phyloP scores from a whole-genome alignment of 345 rosid species.

The Arabis hirsuta region DNA sequence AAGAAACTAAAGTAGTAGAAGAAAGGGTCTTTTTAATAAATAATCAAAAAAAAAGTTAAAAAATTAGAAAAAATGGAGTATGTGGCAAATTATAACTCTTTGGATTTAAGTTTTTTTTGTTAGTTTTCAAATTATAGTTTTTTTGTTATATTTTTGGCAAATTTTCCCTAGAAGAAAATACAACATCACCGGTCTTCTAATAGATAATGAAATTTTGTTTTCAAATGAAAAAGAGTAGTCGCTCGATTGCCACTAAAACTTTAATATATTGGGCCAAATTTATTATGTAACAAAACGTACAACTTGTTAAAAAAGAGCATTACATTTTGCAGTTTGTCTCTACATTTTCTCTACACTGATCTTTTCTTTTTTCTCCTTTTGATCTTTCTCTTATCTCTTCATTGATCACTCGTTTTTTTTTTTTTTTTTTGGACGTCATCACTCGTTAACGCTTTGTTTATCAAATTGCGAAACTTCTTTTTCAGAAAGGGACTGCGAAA shows the following conservation, averaged over 20 bases:
- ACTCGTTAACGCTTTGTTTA: constrained; percentile 28
- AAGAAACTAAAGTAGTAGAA: constrained; percentile 10
- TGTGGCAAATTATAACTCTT: too few relatives aligned
- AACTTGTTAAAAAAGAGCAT: constrained; percentile 41
- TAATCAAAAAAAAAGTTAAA: too few relatives aligned
- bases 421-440: constrained; percentile 17
- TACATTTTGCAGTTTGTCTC: constrained; percentile 43
- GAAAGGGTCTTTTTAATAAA: not conserved
- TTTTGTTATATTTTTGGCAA: too few relatives aligned
- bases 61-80: too few relatives aligned
- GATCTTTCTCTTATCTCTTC: constrained; percentile 42
- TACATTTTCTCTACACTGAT: constrained; percentile 28
- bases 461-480: constrained; percentile 32
- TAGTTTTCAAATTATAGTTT: too few relatives aligned
- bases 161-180: not conserved
- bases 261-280: constrained; percentile 31
- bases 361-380: constrained; percentile 10
- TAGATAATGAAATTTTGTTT: constrained; percentile 27
- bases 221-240: constrained; percentile 15
- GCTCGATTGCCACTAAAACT: constrained; percentile 21
- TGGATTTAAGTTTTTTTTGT: too few relatives aligned
- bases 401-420: constrained; percentile 36
- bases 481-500: constrained; percentile 43
- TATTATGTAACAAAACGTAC: constrained; percentile 33
- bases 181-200: constrained; percentile 22